Evolutionary conservation across 148 eudicot genomes (phyloP), one percentile per base, ranked within the genome.

Genomic region (Mesembryanthemum crystallinum): DNA sequence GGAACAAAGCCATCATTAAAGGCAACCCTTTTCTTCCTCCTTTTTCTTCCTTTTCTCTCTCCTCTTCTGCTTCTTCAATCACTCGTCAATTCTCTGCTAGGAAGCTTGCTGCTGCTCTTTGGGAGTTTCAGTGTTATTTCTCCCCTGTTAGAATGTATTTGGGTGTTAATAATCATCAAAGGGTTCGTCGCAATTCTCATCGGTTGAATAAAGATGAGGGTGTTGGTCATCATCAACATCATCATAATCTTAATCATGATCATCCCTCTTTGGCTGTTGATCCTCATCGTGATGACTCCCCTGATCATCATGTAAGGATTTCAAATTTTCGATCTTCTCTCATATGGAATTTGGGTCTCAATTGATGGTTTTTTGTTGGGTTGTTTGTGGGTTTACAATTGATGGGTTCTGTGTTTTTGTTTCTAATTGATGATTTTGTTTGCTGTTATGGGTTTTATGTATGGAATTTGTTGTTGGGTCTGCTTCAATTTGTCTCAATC

Each of bases 61-160:
- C 67, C 25, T 64, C 27, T 47, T 55, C 64, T 60, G 51, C 59
- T 52, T 49, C 42, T 8, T 57, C 27, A 21, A 21, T 37, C n/a
- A 42, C 37, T 21, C 15, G 70, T 55, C 60, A 72, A 57, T 14
- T 75, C 35, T 79, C 82, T 18, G 84, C 80, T 73, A 82, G 83
- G 29, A 85, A 71, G 28, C 72, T 82, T 74, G 87, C 58, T 52
- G 69, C 71, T 64, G 75, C 71, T 49, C 25, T 82, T 37, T 85
- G 87, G 87, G 81, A 85, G 57, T 85, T 85, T 73, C 24, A 77
- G 1, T 43, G 69, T 18, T 75, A 71, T 24, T 75, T 71, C 74
- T 72, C 54, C n/a, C 10, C 70, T 37, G 47, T 7, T 13, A 70
- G 12, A 43, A 84, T 84, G 85, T 63, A 84, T 17, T 58, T 69